Base-by-base conservation (phyloP, 2,329 filamentous ascomycete genomes). In the Phaeosphaeria sp. region DNA sequence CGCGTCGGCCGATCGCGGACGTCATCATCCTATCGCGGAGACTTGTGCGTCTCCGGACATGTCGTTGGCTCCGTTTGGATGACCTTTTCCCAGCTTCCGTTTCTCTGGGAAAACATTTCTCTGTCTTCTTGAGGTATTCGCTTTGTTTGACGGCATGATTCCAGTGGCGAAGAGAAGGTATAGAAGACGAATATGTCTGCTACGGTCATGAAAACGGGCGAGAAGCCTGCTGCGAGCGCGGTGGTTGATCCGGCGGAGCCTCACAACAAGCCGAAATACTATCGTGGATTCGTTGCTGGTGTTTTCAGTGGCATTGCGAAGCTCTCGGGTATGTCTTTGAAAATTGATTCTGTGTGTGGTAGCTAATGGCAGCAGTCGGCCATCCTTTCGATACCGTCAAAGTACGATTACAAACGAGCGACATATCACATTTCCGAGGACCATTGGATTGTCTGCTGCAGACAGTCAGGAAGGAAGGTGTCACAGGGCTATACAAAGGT, bases 221-320 rank as follows among this genome's bases (percentile, higher is more conserved):
- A 66, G 57, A 60, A 69, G 61, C 65, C 72, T 17, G 61, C 64
- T 27, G 60, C 64, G 15, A 63, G 73, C 30, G 68, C 65, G 40
- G 63, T 72, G 17, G 63, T 69, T 30, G 69, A 69, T 47, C 61
- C 67, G 13, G 57, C 70, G 49, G 71, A 68, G 63, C 57, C 64
- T 21, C 57, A 66, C 46, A 67, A 67, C 55, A 63, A 66, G 25
- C 68, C 66, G 17, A 85, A 82, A 66, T 89, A 91, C 74, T 98
- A 97, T 82, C 93, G 92, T 72, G 95, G 94, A n/a, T 99, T 98
- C 75, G 92, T 97, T 25, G 95, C 92, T 0, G 95, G 95, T n/a
- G 88, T 97, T 6, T 97, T 97, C 74, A 96, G 92, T 39, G 95
- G 95, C 22, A 90, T 98, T 71, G 89, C 93, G 57, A 98, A 98